Conservation (phyloP, 164 flowering plant species). For the Magnolia sinica region DNA sequence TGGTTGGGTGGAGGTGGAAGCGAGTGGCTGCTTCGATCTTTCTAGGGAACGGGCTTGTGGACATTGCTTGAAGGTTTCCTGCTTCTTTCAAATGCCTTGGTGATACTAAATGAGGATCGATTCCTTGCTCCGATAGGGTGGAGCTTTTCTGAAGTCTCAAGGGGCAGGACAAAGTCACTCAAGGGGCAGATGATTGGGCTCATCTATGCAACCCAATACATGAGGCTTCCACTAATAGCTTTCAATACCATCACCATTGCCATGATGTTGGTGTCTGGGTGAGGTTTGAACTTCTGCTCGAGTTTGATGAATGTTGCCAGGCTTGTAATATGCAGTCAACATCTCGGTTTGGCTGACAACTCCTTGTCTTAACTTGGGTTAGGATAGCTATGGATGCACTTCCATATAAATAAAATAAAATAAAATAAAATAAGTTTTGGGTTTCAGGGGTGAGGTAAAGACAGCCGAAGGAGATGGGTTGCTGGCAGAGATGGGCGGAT, state of each 20-base stretch:
- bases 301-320: background rate
- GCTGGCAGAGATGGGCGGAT: no score
- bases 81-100: constrained; percentile 71
- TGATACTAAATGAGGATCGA: constrained; percentile 76
- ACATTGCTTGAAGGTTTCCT: constrained; percentile 61
- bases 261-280: constrained; percentile 62
- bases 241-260: constrained; percentile 46
- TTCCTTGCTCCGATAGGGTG: constrained; percentile 74
- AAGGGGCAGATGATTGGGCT: constrained; percentile 72
- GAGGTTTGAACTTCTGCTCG: constrained; percentile 15
- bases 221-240: constrained; percentile 61
- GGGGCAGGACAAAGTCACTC: constrained; percentile 39
- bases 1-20: no score
- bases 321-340: background rate
- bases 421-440: no score
- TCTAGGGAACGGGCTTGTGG: constrained; percentile 64
- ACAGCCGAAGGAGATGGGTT: no score
- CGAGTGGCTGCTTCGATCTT: background rate
- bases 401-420: background rate
- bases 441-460: no score
- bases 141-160: constrained; percentile 51
- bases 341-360: background rate
- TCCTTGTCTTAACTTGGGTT: background rate
- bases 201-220: constrained; percentile 60
- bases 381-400: background rate